Conservation (phyloP, 2,329 filamentous ascomycete genomes). For the Xylaria sp. region DNA sequence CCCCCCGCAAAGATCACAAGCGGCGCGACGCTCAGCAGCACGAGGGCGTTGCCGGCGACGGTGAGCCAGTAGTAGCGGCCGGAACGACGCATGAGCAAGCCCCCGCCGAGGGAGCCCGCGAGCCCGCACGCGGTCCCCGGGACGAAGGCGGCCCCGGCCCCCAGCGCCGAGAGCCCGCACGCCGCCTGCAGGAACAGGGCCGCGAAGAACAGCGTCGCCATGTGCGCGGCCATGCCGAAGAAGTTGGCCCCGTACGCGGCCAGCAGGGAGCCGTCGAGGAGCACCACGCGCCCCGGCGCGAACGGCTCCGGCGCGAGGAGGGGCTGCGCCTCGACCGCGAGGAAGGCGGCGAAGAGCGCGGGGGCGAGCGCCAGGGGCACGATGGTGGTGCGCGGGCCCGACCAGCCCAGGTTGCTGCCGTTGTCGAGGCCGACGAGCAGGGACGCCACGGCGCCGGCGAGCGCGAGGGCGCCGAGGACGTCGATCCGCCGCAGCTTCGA, state of each 20-base stretch:
- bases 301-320: constrained; percentile 73
- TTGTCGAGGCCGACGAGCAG: constrained; percentile 72
- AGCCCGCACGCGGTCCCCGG: constrained; percentile 67
- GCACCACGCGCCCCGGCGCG: constrained; percentile 72
- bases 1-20: constrained; percentile 62
- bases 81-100: constrained; percentile 69
- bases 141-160: constrained; percentile 66
- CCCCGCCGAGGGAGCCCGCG: constrained; percentile 64
- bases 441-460: constrained; percentile 66
- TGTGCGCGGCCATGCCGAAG: constrained; percentile 64
- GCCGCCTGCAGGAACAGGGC: constrained; percentile 79
- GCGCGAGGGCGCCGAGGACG: constrained; percentile 69
- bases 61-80: constrained; percentile 75
- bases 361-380: constrained; percentile 58
- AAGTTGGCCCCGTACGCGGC: constrained; percentile 74
- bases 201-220: constrained; percentile 69
- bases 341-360: constrained; percentile 66
- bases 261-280: constrained; percentile 68
- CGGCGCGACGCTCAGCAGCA: constrained; percentile 57
- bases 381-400: constrained; percentile 60
- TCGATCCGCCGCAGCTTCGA: constrained; percentile 70
- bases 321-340: constrained; percentile 68
- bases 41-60: constrained; percentile 54
- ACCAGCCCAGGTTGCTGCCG: constrained; percentile 74
- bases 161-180: constrained; percentile 63